These are phyloP conservation scores for Nakaseomyces sp. DNA, from an alignment of 1,139 yeast genomes.

Conservation along the genomic window DNA sequence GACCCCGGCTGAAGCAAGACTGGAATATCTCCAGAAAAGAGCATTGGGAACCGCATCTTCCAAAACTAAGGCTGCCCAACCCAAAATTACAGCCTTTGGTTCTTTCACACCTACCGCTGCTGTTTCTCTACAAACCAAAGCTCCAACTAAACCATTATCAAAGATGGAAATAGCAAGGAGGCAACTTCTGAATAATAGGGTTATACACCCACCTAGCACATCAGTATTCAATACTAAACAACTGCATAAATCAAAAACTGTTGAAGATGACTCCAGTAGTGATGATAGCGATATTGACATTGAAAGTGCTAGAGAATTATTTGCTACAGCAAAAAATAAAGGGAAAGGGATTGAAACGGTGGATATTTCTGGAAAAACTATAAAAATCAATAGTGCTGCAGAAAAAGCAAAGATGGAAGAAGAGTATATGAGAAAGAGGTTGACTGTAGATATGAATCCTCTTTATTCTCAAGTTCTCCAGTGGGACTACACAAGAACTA, in stretches of 20 bases:
- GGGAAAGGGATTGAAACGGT: constrained; percentile 28
- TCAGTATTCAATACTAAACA: constrained; percentile 59
- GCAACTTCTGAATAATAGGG: constrained; percentile 30
- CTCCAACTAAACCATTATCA: constrained; percentile 33
- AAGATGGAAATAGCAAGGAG: constrained; percentile 33
- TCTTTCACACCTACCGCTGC: constrained; percentile 30
- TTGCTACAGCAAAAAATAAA: constrained; percentile 29
- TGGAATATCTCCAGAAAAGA: constrained; percentile 25
- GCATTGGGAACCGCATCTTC: constrained; percentile 26
- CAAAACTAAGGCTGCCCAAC: constrained; percentile 35
- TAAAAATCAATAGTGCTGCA: constrained; percentile 20
- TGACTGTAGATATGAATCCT: constrained; percentile 71
- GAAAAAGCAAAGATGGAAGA: constrained; percentile 53
- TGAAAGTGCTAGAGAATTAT: constrained; percentile 32
- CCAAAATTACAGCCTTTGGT: constrained; percentile 44
- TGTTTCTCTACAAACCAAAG: constrained; percentile 36
- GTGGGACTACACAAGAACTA: constrained; percentile 63
- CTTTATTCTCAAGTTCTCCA: constrained; percentile 58
- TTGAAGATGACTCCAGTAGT: constrained; percentile 27
- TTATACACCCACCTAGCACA: constrained; percentile 60
- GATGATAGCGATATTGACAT: constrained; percentile 32
- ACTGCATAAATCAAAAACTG: constrained; percentile 9
- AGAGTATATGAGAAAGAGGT: constrained; percentile 68
- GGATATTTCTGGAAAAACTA: constrained; percentile 28
- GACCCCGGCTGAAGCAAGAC: constrained; percentile 21